Conservation (phyloP, 108 stramenopile species). For the Schizochytrium sp. region DNA sequence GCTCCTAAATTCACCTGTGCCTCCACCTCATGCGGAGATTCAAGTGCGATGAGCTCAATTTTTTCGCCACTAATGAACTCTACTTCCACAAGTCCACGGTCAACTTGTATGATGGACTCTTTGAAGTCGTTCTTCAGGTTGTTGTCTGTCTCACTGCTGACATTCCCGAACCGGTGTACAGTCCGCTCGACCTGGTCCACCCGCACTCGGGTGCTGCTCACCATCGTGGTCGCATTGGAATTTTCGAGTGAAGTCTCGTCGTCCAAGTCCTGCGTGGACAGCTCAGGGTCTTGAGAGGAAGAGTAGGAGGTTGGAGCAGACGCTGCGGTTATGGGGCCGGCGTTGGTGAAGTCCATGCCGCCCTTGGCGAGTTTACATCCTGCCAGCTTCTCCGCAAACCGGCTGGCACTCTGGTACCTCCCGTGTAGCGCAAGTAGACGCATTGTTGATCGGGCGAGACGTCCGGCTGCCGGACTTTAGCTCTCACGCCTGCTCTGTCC, state of each 20-base stretch:
- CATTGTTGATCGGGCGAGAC: background rate
- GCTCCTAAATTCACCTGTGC: conserved; percentile 36
- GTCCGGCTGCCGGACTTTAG: background rate
- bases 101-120: background rate
- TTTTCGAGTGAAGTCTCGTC: too few species aligned
- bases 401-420: conserved; percentile 10
- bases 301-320: too few species aligned
- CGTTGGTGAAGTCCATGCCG: background rate
- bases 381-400: conserved; percentile 22
- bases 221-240: conserved; percentile 7
- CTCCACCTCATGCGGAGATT: conserved; percentile 45
- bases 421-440: conserved; percentile 55
- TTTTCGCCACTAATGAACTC: background rate
- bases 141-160: background rate
- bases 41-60: conserved; percentile 42
- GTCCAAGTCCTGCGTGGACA: too few species aligned
- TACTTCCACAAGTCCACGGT: background rate
- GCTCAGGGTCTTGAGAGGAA: too few species aligned
- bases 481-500: background rate
- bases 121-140: background rate
- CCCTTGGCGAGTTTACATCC: background rate
- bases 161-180: background rate
- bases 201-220: background rate
- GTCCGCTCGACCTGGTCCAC: background rate
- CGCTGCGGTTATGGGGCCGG: background rate